A percentile compares a stretch with the other conserved stretches of the same genome.
These are phyloP conservation scores for Psilocybe cyanescens DNA, from an alignment of 768 basidiomycete genomes.

Conservation along the genomic window DNA sequence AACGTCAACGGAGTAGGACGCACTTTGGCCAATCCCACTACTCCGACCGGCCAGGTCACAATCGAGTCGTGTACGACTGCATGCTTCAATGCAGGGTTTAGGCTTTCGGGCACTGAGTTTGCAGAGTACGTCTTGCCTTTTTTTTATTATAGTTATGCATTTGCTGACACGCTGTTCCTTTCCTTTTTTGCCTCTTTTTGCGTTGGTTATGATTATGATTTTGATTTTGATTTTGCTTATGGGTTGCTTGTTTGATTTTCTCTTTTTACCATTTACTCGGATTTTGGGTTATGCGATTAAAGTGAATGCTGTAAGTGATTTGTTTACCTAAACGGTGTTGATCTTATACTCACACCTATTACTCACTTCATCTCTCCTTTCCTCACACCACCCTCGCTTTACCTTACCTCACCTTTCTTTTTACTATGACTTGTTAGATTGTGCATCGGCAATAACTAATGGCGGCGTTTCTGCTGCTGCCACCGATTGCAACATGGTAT, in stretches of 20 bases:
- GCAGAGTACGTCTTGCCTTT: slow-evolving; percentile 30
- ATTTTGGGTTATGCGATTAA: slow-evolving; percentile 13
- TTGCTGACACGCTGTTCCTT: not conserved
- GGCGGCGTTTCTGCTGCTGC: slow-evolving; percentile 48
- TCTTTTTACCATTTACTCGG: not conserved
- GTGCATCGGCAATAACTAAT: slow-evolving; percentile 48
- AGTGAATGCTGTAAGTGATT: slow-evolving; percentile 57
- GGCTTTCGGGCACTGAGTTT: slow-evolving; percentile 43
- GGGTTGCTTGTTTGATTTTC: not conserved
- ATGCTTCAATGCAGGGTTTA: slow-evolving; percentile 58
- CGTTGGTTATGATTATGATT: not conserved
- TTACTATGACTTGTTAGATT: slow-evolving; percentile 40
- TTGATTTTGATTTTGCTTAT: not conserved
- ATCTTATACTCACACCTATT: slow-evolving; percentile 6
- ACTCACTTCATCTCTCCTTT: not conserved
- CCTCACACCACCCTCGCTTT: not conserved
- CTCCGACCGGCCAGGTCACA: slow-evolving; percentile 47
- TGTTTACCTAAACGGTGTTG: not conserved
- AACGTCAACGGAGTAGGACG: slow-evolving; percentile 46
- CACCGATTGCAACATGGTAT: slow-evolving; percentile 70
- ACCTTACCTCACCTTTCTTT: not conserved
- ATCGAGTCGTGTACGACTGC: slow-evolving; percentile 62
- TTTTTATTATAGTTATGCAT: not conserved
- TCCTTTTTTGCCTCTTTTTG: not conserved
- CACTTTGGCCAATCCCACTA: slow-evolving; percentile 38